Percentiles rank a stretch among this genome's conserved stretches.
Conservation (phyloP, 371 early-diverging fungal genomes). For the Syncephalastrum contaminatum region DNA sequence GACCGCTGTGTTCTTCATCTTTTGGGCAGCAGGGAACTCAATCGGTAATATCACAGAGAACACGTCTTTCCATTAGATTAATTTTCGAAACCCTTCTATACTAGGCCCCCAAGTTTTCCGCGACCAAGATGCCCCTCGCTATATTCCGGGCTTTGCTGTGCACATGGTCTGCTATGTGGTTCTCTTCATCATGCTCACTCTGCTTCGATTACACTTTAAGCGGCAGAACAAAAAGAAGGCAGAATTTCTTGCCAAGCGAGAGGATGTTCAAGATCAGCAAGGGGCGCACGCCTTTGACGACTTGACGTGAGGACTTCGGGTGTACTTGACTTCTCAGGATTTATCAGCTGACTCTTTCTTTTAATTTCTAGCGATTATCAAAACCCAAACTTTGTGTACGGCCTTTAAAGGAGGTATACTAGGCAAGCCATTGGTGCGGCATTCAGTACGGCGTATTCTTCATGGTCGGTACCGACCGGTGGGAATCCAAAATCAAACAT, state of each 20-base stretch:
- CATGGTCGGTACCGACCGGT: no score
- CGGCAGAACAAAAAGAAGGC: constrained; percentile 21
- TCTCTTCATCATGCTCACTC: constrained; percentile 6
- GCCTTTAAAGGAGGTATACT: no score
- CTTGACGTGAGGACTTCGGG: constrained; percentile 5
- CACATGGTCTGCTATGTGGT: constrained; percentile 23
- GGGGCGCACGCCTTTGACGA: constrained; percentile 20
- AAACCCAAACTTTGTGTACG: constrained; percentile 16
- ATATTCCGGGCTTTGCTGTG: constrained; percentile 21
- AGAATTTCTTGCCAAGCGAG: constrained; percentile 6
- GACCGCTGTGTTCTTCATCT: constrained; percentile 21
- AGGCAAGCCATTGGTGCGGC: no score
- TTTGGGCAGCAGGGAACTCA: constrained; percentile 27
- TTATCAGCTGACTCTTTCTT: no score
- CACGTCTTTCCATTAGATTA: no score
- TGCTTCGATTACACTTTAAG: constrained; percentile 15
- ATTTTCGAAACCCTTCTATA: not conserved
- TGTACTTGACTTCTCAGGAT: no score
- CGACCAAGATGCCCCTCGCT: constrained; percentile 18
- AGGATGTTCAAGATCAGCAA: constrained; percentile 4
- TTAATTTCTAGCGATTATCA: constrained; percentile 8
- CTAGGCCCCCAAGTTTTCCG: constrained; percentile 29
- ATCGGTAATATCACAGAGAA: constrained; percentile 13
- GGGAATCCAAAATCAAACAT: no score
- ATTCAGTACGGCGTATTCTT: no score